Conservation (phyloP, 371 early-diverging fungal genomes). For the Amoeboaphelidium protococcarum region DNA sequence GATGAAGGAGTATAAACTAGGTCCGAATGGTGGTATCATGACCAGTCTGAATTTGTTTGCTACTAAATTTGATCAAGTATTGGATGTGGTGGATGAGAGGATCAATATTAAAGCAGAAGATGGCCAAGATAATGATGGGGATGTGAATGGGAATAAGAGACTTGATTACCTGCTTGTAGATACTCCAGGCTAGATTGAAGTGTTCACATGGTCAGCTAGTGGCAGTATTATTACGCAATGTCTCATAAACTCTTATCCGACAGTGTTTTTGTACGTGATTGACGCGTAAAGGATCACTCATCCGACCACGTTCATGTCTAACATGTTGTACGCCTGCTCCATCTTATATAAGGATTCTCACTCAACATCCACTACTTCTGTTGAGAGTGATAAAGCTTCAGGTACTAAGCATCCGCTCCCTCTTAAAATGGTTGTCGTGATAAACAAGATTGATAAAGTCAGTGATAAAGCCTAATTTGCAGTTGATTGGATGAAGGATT, state of each 20-base stretch:
- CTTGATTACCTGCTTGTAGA: slow-evolving; percentile 69
- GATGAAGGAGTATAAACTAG: slow-evolving; percentile 94
- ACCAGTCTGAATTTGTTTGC: slow-evolving; percentile 92
- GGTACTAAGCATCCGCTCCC: slow-evolving; percentile 2
- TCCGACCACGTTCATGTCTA: slow-evolving; percentile 96
- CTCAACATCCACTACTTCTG: not conserved
- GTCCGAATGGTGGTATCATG: slow-evolving; percentile 97
- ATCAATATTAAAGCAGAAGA: slow-evolving; percentile 8
- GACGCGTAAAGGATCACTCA: slow-evolving; percentile 81
- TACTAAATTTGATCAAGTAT: slow-evolving; percentile 84
- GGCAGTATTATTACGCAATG: slow-evolving; percentile 92
- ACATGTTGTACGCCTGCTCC: slow-evolving; percentile 96
- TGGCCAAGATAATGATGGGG: not conserved
- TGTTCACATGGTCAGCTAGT: slow-evolving; percentile 98
- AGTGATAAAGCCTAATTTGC: slow-evolving; percentile 65
- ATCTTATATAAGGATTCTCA: slow-evolving; percentile 7
- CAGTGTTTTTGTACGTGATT: slow-evolving; percentile 81
- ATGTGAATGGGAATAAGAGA: not conserved
- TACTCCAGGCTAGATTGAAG: slow-evolving; percentile 99
- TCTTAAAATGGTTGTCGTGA: slow-evolving; percentile 85
- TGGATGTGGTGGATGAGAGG: slow-evolving; percentile 57
- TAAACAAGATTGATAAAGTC: slow-evolving; percentile 92
- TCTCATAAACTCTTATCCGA: slow-evolving; percentile 69
- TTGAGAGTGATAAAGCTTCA: slow-evolving; percentile 1
- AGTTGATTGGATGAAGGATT: slow-evolving; percentile 89